Conservation (phyloP, 2,329 filamentous ascomycete genomes). For the Pezicula carpinea region DNA sequence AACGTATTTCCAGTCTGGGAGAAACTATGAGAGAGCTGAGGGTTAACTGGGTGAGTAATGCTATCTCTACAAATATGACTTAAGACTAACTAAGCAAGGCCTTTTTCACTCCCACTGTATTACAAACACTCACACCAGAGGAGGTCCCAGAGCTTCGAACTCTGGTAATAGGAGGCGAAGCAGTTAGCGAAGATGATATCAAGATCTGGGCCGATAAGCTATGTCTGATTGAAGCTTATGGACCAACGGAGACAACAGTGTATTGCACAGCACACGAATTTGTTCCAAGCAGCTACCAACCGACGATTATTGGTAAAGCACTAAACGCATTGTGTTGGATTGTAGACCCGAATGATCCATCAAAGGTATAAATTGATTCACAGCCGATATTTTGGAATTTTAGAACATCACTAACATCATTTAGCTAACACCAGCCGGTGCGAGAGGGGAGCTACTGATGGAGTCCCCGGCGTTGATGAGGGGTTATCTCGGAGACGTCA, state of each 20-base stretch:
- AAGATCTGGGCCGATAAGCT: constrained; percentile 1
- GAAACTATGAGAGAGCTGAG: constrained; percentile 1
- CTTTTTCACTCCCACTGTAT: constrained; percentile 4
- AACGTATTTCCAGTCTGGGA: constrained; percentile 3
- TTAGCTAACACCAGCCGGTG: background rate
- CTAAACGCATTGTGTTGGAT: too few relatives aligned
- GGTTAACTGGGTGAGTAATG: background rate
- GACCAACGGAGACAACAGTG: constrained; percentile 4
- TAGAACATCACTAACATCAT: too few relatives aligned
- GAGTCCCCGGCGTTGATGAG: constrained; percentile 5
- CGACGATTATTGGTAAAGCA: too few relatives aligned
- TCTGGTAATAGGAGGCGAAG: constrained; percentile 7
- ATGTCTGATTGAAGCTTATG: constrained; percentile 7
- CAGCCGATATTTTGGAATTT: too few relatives aligned
- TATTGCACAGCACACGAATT: background rate
- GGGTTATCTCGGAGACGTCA: constrained; percentile 3
- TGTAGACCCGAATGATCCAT: too few relatives aligned
- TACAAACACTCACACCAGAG: background rate
- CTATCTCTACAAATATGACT: background rate
- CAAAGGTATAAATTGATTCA: too few relatives aligned
- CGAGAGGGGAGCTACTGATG: constrained; percentile 5
- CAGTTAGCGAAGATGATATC: constrained; percentile 2
- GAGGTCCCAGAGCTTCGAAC: constrained; percentile 1
- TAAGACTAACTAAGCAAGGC: background rate
- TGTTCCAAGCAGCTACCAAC: too few relatives aligned